Evolutionary conservation across 306 rosid species (phyloP).

Genomic region (Luffa acutangula): DNA sequence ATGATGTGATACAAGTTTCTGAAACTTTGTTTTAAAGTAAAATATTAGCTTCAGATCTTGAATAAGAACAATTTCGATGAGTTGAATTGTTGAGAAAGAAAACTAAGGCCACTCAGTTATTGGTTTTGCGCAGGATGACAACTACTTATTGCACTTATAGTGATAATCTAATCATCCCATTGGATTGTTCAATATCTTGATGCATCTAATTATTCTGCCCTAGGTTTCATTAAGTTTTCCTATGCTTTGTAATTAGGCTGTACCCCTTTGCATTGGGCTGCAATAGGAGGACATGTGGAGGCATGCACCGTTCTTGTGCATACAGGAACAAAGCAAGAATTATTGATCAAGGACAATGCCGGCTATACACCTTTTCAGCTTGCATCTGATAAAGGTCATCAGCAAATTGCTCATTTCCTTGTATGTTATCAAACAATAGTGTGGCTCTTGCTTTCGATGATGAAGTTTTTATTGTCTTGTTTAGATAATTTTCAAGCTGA

Average conservation of each 20-base stretch:
- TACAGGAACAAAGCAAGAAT: constrained; percentile 76
- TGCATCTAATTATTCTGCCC: background rate
- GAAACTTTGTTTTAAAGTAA: background rate
- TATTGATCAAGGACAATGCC: constrained; percentile 66
- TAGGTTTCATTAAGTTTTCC: constrained; percentile 9
- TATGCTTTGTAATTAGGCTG: constrained; percentile 42
- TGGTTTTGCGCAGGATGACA: background rate
- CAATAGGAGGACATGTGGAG: constrained; percentile 59
- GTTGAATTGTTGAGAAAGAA: background rate
- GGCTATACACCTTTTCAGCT: constrained; percentile 84
- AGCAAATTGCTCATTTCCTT: constrained; percentile 76
- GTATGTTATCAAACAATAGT: constrained; percentile 54
- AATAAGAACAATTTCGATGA: background rate
- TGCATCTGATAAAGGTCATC: constrained; percentile 93
- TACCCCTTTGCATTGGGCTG: constrained; percentile 98
- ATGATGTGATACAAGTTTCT: background rate
- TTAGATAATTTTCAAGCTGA: background rate
- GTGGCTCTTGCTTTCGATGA: constrained; percentile 8
- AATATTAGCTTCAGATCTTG: background rate
- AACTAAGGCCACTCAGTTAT: background rate
- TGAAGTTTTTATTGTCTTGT: background rate
- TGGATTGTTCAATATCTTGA: background rate
- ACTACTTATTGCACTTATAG: background rate
- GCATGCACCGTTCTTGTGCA: constrained; percentile 87
- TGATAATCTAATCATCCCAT: background rate